Evolutionary conservation across 148 eudicot species (phyloP), one percentile per base, ranked within the genome.

Genomic region (Rhododendron griersonianum): DNA sequence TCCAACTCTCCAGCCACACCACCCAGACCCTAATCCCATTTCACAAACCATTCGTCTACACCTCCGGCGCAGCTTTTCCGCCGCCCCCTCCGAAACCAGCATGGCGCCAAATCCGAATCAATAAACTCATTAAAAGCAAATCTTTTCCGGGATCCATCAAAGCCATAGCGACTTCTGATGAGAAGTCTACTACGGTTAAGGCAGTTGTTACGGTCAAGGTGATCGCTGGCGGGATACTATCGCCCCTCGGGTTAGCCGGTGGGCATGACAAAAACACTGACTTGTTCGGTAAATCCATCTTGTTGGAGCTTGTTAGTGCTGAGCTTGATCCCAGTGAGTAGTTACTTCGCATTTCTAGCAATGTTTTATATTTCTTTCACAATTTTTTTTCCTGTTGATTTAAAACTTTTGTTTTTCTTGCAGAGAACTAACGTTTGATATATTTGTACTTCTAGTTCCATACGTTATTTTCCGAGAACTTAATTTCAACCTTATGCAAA

Each of bases 231-330:
- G 93, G 93, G 3, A 87, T 89, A 83, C 82, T 94, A 4, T 65
- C 86, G 16, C 84, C 85, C 80, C 65, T 92, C 33, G 86, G 91
- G 18, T 25, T 91, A 48, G 61, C 78, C 84, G 88, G 81, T 69
- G 91, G 87, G 47, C 59, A 87, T 15, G 96, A 94, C 44, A 87
- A 84, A 4, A 48, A 90, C 1, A 80, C 90, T 18, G 93, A 92
- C 87, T 30, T 92, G 75, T 35, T 92, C 21, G 93, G 92, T 6
- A 88, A 85, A 87, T 84, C 92, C n/a, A 71, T 94, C 61, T 86
- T 41, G 0, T 61, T 94, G 85, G 94, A 94, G 88, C 92, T 92
- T 37, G 89, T 94, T 78, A 90, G 93, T 33, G 86, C 94, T 1
- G 87, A 92, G 37, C 86, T 87, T 71, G 88, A 91, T 81, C 90